A percentile compares a stretch with the other conserved stretches of the same genome.
These are phyloP conservation scores for Pseudohalonectria lignicola DNA, from an alignment of 2,329 filamentous ascomycete species.

Conservation along the genomic window DNA sequence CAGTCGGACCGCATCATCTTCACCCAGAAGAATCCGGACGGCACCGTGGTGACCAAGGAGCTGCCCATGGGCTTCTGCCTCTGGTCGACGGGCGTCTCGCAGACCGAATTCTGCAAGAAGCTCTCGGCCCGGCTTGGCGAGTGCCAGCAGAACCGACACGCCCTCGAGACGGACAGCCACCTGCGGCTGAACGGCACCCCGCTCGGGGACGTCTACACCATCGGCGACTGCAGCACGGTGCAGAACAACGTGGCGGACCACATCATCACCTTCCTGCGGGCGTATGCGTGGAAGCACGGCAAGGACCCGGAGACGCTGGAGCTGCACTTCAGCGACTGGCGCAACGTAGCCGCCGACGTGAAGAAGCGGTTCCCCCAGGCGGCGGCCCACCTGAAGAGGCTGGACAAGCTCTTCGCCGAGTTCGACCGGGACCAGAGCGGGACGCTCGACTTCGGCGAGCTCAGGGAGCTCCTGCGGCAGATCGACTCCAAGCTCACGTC, in stretches of 20 bases:
- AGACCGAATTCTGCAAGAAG: constrained; percentile 67
- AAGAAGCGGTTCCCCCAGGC: constrained; percentile 88
- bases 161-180: constrained; percentile 89
- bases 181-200: constrained; percentile 82
- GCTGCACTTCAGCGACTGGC: constrained; percentile 82
- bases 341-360: constrained; percentile 70
- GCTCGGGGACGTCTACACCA: constrained; percentile 88
- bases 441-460: constrained; percentile 87
- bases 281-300: constrained; percentile 82
- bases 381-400: constrained; percentile 69
- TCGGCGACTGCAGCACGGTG: constrained; percentile 91
- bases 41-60: constrained; percentile 74
- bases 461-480: constrained; percentile 76
- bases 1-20: constrained; percentile 76
- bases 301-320: constrained; percentile 82
- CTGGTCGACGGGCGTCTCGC: constrained; percentile 93
- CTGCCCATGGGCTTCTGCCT: constrained; percentile 92
- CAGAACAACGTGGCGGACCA: constrained; percentile 95
- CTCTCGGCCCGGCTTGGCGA: constrained; percentile 68
- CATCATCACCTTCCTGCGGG: constrained; percentile 80
- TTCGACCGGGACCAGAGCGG: constrained; percentile 92
- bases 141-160: constrained; percentile 76
- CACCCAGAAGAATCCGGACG: constrained; percentile 66
- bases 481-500: constrained; percentile 94
- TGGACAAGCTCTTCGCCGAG: constrained; percentile 82